phyloP scores from a whole-genome alignment of 2,329 filamentous ascomycete genomes.

The Plectosphaerella sp. region DNA sequence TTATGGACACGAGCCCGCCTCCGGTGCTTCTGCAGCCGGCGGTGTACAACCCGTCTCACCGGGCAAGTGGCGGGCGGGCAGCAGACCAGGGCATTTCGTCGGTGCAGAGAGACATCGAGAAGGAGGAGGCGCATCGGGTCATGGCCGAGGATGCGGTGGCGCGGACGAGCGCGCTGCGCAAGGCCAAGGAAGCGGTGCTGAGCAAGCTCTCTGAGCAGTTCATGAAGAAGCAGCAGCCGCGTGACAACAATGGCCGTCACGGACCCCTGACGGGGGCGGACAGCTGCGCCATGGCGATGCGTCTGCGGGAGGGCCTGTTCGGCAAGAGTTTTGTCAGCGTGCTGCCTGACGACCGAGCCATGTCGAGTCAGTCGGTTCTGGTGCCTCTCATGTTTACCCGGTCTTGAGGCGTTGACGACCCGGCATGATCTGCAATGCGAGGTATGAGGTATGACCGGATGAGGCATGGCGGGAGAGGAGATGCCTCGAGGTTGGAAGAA shows the following conservation, averaged over 20 bases:
- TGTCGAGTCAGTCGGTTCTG: conserved; percentile 48
- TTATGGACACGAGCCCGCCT: conserved; percentile 42
- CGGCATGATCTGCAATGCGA: no score
- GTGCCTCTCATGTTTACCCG: conserved; percentile 59
- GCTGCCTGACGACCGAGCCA: conserved; percentile 36
- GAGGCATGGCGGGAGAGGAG: no score
- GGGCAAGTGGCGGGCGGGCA: not conserved
- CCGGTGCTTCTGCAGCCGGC: conserved; percentile 52
- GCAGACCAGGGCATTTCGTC: conserved; percentile 46
- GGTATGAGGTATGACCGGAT: no score
- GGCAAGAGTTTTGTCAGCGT: conserved; percentile 29
- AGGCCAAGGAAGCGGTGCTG: conserved; percentile 57
- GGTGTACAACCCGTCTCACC: conserved; percentile 44
- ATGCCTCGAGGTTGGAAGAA: no score
- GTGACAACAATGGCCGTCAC: not conserved
- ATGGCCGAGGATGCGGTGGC: conserved; percentile 54
- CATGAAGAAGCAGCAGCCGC: conserved; percentile 7
- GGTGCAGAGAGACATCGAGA: conserved; percentile 53
- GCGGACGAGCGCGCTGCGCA: conserved; percentile 49
- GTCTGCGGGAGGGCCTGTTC: conserved; percentile 38
- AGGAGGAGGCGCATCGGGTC: conserved; percentile 50
- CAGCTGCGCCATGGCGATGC: conserved; percentile 26
- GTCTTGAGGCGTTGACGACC: conserved; percentile 15
- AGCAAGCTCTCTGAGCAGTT: conserved; percentile 54
- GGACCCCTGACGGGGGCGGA: not conserved